phyloP scores from a whole-genome alignment of 805 yeast genomes.

The Candida fluviatilis region DNA sequence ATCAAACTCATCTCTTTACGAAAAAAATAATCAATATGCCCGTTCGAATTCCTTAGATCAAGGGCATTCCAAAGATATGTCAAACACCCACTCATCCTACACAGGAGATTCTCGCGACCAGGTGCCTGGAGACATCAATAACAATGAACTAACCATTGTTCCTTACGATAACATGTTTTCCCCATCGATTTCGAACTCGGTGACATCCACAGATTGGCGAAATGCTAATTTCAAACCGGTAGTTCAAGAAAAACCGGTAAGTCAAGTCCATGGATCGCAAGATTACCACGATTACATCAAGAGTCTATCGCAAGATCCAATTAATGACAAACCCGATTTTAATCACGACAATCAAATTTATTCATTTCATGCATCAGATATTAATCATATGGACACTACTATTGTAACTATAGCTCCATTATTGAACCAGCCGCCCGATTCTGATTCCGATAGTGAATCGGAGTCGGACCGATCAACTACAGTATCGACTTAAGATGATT shows the following conservation, averaged over 20 bases:
- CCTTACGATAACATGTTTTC: constrained; percentile 14
- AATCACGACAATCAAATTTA: background rate
- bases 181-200: constrained; percentile 7
- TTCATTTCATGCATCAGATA: constrained; percentile 1
- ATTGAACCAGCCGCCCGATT: constrained; percentile 37
- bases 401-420: constrained; percentile 36
- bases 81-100: background rate
- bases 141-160: constrained; percentile 12
- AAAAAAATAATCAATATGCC: background rate
- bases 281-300: constrained; percentile 19
- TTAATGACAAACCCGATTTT: background rate
- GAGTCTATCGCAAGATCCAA: constrained; percentile 10
- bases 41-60: background rate
- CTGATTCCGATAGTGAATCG: constrained; percentile 20
- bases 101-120: background rate
- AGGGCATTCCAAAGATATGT: constrained; percentile 1
- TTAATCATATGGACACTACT: constrained; percentile 1
- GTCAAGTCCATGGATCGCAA: constrained; percentile 2
- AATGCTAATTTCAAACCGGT: background rate
- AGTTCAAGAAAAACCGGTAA: constrained; percentile 1
- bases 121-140: background rate
- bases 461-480: background rate
- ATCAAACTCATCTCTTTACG: background rate
- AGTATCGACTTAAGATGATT: background rate
- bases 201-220: constrained; percentile 3